Conservation (phyloP, 2,329 filamentous ascomycete genomes). For the Trichoderma gracile region DNA sequence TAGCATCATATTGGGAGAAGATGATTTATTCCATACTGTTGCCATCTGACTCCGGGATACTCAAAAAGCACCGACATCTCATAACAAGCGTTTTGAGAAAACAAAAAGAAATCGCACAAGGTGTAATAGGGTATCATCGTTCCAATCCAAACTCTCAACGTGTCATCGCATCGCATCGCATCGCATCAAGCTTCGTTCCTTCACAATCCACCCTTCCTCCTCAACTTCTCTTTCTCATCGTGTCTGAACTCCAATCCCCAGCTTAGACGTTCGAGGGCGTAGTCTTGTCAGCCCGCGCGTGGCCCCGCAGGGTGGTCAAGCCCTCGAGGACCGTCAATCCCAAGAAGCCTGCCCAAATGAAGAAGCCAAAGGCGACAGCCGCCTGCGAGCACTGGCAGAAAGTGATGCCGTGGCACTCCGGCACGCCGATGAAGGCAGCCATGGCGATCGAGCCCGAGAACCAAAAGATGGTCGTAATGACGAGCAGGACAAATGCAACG, state of each 20-base stretch:
- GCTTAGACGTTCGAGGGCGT: constrained; percentile 26
- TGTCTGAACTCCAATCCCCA: neutral
- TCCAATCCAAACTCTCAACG: neutral
- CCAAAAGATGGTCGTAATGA: constrained; percentile 82
- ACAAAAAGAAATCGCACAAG: constrained; percentile 10
- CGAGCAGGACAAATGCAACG: constrained; percentile 66
- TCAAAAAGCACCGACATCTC: neutral
- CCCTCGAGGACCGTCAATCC: constrained; percentile 51
- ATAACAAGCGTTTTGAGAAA: neutral
- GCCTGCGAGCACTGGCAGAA: constrained; percentile 64
- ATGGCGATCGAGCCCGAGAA: constrained; percentile 82
- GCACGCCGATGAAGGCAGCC: constrained; percentile 62
- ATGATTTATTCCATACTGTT: constrained; percentile 6
- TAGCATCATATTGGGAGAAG: no score
- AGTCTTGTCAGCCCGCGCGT: constrained; percentile 34
- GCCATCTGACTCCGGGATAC: neutral
- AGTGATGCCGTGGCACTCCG: constrained; percentile 52
- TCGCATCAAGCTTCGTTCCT: neutral
- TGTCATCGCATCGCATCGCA: constrained; percentile 1
- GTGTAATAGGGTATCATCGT: constrained; percentile 20
- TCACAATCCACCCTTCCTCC: neutral
- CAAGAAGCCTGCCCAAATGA: constrained; percentile 58
- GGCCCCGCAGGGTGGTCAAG: constrained; percentile 43
- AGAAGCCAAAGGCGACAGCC: constrained; percentile 65
- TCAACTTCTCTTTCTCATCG: neutral